Evolutionary conservation across 768 basidiomycete genomes (phyloP).

Genomic region (Leccinum barrowsii): DNA sequence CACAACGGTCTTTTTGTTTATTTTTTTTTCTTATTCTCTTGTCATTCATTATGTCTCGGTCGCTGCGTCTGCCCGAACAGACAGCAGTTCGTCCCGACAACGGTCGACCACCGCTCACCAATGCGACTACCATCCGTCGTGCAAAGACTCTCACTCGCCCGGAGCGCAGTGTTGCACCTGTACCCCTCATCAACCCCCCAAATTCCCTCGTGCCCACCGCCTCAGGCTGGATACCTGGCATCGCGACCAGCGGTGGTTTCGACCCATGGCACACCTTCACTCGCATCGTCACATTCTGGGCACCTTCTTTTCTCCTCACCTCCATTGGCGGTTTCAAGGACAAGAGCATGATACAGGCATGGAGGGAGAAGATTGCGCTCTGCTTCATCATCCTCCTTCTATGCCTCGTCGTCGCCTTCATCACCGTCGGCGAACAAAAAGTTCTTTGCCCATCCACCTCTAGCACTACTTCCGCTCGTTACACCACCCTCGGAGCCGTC

Average conservation of each 20-base stretch:
- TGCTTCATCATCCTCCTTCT: constrained; percentile 82
- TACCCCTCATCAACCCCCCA: constrained; percentile 89
- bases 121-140: constrained; percentile 66
- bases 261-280: constrained; percentile 83
- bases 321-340: constrained; percentile 81
- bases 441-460: constrained; percentile 77
- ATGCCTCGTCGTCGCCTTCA: constrained; percentile 81
- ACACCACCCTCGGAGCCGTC: constrained; percentile 52
- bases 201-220: constrained; percentile 38
- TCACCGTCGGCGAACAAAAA: constrained; percentile 90
- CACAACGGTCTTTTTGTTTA: not conserved
- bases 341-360: constrained; percentile 76
- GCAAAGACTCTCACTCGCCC: constrained; percentile 97
- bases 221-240: constrained; percentile 35
- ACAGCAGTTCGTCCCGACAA: constrained; percentile 32
- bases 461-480: constrained; percentile 39
- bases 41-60: constrained; percentile 17
- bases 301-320: constrained; percentile 70
- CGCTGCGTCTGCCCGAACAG: constrained; percentile 17
- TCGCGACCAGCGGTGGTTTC: constrained; percentile 30
- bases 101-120: constrained; percentile 49
- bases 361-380: constrained; percentile 95
- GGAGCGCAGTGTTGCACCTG: constrained; percentile 90
- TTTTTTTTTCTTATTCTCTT: no score
- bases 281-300: constrained; percentile 84